These are phyloP conservation scores for Globisporangium splendens DNA, from an alignment of 352 stramenopile genomes.

Conservation along the genomic window DNA sequence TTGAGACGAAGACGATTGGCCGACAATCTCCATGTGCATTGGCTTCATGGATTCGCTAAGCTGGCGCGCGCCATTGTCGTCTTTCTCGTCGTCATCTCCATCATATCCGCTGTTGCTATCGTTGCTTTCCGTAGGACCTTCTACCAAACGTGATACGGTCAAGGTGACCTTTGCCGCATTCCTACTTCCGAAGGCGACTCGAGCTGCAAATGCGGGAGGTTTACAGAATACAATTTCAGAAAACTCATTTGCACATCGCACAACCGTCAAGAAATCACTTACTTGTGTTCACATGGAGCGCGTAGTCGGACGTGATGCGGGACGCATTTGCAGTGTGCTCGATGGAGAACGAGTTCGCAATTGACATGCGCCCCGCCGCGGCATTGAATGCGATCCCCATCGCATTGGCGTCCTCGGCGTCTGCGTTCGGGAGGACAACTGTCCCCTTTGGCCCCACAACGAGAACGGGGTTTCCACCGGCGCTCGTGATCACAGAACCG, in stretches of 20 bases:
- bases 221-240: background rate
- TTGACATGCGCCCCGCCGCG: slow-evolving; percentile 28
- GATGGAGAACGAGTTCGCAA: slow-evolving; percentile 36
- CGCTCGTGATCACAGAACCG: slow-evolving; percentile 59
- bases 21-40: slow-evolving; percentile 46
- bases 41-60: slow-evolving; percentile 17
- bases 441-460: slow-evolving; percentile 49
- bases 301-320: slow-evolving; percentile 30
- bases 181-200: slow-evolving; percentile 18
- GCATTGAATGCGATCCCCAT: slow-evolving; percentile 54
- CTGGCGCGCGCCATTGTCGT: background rate
- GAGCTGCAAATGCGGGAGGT: slow-evolving; percentile 1
- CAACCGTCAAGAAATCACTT: slow-evolving; percentile 5
- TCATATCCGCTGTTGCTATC: background rate
- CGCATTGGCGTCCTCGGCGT: slow-evolving; percentile 37
- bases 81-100: slow-evolving; percentile 1
- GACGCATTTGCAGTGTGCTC: slow-evolving; percentile 42
- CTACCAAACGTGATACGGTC: slow-evolving; percentile 4
- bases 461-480: slow-evolving; percentile 53
- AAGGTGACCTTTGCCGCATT: slow-evolving; percentile 15
- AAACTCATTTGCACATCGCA: background rate
- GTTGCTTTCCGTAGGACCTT: background rate
- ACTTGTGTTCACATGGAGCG: slow-evolving; percentile 51
- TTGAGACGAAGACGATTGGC: slow-evolving; percentile 45
- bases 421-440: slow-evolving; percentile 43